Percentiles rank a stretch among this genome's conserved stretches.
phyloP scores from a whole-genome alignment of 257 asterid species.

The Salvia miltiorrhiza region DNA sequence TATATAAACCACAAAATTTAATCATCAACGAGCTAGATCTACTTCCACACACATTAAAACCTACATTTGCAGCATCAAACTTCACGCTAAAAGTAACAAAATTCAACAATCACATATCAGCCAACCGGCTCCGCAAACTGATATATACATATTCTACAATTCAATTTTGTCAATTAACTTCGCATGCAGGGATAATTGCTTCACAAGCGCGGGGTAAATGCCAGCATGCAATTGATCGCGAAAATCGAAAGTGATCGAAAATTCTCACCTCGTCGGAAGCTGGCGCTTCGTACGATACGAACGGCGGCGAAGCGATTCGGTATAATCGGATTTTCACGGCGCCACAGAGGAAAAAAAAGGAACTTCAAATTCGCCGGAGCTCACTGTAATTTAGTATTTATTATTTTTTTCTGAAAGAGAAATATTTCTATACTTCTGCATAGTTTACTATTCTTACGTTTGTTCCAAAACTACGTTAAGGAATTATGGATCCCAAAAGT shows the following conservation, averaged over 20 bases:
- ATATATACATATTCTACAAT: background rate
- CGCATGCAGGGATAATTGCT: background rate
- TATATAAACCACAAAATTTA: background rate
- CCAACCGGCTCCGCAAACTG: background rate
- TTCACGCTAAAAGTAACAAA: background rate
- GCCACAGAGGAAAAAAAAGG: background rate
- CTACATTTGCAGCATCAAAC: constrained; percentile 5
- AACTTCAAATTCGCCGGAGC: background rate
- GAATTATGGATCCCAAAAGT: background rate
- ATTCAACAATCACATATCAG: constrained; percentile 6
- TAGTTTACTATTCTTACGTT: background rate
- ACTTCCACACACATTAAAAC: background rate
- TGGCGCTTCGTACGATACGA: constrained; percentile 19
- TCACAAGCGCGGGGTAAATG: constrained; percentile 1
- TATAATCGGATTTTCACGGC: background rate
- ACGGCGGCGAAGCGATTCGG: constrained; percentile 18
- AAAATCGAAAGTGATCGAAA: constrained; percentile 12
- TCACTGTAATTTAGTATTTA: background rate
- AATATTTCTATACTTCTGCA: background rate
- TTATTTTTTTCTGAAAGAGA: background rate
- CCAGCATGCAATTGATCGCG: background rate
- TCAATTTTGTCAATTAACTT: background rate
- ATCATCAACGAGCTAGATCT: background rate
- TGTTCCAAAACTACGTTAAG: background rate
- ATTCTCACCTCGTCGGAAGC: constrained; percentile 31